Conservation (phyloP, 192 early-diverging fungal species). For the Coemansia sp. region DNA sequence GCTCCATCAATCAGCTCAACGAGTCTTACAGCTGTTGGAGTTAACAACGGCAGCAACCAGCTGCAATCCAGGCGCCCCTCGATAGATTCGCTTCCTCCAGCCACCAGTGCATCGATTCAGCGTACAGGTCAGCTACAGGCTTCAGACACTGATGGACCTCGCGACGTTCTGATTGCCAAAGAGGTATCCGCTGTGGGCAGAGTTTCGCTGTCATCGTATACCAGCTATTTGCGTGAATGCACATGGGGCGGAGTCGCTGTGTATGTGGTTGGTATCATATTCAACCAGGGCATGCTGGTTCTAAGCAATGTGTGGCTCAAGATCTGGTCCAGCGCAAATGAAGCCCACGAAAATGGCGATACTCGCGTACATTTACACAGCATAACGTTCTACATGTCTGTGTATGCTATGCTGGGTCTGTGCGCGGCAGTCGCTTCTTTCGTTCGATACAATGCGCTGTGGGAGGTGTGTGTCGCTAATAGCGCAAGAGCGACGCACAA, state of each 20-base stretch:
- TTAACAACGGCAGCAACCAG: no score
- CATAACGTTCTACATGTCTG: conserved; percentile 64
- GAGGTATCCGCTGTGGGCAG: conserved; percentile 81
- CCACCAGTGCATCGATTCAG: conserved; percentile 53
- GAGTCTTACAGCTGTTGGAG: not conserved
- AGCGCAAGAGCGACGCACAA: conserved; percentile 73
- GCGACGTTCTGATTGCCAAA: conserved; percentile 60
- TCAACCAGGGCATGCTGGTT: conserved; percentile 57
- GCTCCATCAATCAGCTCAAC: not conserved
- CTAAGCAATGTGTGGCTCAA: conserved; percentile 70
- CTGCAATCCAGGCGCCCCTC: conserved; percentile 19
- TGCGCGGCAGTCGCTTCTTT: conserved; percentile 64
- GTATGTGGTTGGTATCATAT: conserved; percentile 61
- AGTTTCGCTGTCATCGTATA: conserved; percentile 73
- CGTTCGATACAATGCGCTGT: conserved; percentile 70
- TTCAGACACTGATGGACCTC: not conserved
- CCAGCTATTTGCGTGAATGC: conserved; percentile 76
- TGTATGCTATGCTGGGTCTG: conserved; percentile 22
- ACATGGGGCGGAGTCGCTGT: conserved; percentile 56
- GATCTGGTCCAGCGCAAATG: conserved; percentile 64
- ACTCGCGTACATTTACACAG: conserved; percentile 8
- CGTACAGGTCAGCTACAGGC: conserved; percentile 14
- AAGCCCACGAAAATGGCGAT: conserved; percentile 31
- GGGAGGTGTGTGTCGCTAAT: conserved; percentile 77
- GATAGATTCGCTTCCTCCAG: conserved; percentile 54